phyloP scores from a whole-genome alignment of 78 protist genomes.

The Dictyostelium firmibasis region DNA sequence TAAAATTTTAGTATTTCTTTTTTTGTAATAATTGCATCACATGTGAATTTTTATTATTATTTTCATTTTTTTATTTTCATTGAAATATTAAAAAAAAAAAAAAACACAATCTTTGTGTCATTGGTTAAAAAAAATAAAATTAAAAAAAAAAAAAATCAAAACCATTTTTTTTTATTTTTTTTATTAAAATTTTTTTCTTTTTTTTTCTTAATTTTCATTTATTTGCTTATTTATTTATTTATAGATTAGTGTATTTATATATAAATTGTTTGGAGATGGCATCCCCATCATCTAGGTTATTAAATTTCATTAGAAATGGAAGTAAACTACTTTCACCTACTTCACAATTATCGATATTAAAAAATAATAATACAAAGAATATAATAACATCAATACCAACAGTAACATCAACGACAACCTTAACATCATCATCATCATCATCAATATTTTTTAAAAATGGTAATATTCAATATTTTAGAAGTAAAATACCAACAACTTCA shows the following conservation, averaged over 20 bases:
- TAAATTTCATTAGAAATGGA: background rate
- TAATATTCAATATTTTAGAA: background rate
- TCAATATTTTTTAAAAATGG: background rate
- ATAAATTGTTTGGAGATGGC: background rate
- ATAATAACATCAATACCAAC: background rate
- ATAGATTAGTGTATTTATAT: no score
- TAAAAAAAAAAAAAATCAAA: background rate
- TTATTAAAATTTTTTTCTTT: background rate
- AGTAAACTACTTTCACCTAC: background rate
- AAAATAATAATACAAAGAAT: background rate
- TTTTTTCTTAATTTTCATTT: background rate
- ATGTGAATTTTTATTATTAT: no score
- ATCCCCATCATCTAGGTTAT: slow-evolving; percentile 1
- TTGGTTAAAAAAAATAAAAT: no score
- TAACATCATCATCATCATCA: background rate
- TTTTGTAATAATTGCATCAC: no score
- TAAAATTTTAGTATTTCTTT: background rate
- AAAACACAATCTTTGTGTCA: no score
- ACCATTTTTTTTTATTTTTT: background rate
- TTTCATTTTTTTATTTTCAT: background rate
- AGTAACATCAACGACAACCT: background rate
- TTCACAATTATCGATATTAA: background rate
- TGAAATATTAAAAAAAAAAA: background rate
- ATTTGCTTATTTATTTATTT: background rate
- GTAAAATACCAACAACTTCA: background rate